Conservation (phyloP, 2,329 filamentous ascomycete species). For the Nakataea oryzae region DNA sequence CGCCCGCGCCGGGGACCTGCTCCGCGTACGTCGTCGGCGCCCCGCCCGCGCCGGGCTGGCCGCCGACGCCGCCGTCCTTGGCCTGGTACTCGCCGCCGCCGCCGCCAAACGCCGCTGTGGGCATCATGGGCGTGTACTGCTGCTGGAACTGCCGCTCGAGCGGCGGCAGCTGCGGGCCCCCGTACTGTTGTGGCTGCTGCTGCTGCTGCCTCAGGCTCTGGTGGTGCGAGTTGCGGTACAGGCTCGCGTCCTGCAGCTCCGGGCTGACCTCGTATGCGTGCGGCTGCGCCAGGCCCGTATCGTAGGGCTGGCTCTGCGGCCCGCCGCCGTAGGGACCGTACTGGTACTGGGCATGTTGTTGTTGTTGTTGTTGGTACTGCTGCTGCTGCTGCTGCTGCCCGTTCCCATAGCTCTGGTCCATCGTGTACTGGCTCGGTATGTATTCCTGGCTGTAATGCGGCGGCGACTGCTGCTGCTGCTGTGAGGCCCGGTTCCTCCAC, state of each 20-base stretch:
- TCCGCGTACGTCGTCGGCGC: background rate
- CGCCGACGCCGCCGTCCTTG: background rate
- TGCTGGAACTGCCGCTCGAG: background rate
- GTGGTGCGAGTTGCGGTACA: background rate
- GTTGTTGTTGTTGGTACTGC: background rate
- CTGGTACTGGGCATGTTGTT: background rate
- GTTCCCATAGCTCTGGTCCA: background rate
- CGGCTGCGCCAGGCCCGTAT: background rate
- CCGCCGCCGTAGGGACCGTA: background rate
- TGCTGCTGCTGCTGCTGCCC: background rate
- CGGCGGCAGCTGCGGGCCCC: background rate
- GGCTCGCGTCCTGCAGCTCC: background rate
- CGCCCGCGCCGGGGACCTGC: background rate
- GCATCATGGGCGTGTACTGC: constrained; percentile 1
- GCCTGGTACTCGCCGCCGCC: background rate
- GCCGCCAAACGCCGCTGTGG: background rate
- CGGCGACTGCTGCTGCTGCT: background rate
- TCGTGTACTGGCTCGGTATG: background rate
- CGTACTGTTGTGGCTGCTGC: background rate
- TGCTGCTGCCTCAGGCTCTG: background rate
- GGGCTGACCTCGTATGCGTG: background rate
- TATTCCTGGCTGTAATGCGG: background rate
- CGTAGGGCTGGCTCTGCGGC: background rate
- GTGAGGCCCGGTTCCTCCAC: background rate
- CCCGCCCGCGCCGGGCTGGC: background rate